These are phyloP conservation scores for Zymoseptoria ardabiliae DNA, from an alignment of 2,329 filamentous ascomycete genomes.

Conservation along the genomic window DNA sequence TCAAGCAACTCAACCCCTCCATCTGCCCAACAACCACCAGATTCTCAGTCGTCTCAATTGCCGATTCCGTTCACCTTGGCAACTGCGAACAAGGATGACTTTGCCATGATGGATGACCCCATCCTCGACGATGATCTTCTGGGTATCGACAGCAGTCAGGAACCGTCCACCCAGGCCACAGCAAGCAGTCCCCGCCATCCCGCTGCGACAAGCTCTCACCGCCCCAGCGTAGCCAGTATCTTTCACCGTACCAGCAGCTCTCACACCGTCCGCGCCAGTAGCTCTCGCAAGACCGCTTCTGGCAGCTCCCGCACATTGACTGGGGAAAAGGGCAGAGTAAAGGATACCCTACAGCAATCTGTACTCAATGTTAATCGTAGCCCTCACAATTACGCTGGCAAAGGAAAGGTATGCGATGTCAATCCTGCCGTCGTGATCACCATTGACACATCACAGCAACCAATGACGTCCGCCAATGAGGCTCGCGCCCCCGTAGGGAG, in stretches of 20 bases:
- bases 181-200: background rate
- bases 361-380: background rate
- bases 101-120: background rate
- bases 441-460: background rate
- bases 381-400: background rate
- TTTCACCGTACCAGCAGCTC: background rate
- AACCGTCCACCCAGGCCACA: background rate
- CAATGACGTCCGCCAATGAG: background rate
- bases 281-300: background rate
- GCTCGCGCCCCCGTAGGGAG: background rate
- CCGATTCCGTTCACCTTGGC: background rate
- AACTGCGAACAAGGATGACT: background rate
- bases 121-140: background rate
- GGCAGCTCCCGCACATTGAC: no score
- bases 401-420: background rate
- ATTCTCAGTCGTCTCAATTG: background rate
- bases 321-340: background rate
- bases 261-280: background rate
- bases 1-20: constrained; percentile 1
- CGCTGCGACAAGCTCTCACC: background rate
- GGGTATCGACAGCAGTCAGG: background rate
- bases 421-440: background rate
- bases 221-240: background rate
- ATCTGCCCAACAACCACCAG: constrained; percentile 2
- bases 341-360: background rate